Evolutionary conservation across 805 yeast genomes (phyloP).

Genomic region (Cyberlindnera euphorbiiphila): DNA sequence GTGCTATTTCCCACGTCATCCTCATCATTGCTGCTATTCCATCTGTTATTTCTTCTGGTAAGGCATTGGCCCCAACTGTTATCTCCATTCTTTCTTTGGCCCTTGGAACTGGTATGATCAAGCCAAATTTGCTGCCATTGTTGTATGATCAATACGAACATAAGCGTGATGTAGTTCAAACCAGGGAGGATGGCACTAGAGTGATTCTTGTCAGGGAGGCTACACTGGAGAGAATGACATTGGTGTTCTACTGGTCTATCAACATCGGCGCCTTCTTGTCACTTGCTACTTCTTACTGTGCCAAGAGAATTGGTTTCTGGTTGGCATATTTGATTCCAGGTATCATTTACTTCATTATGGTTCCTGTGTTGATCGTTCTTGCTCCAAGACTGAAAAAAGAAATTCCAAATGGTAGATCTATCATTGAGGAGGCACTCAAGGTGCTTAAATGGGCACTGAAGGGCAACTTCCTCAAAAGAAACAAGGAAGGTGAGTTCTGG

Average conservation of each 20-base stretch:
- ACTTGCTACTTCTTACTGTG: conserved; percentile 74
- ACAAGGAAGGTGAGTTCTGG: conserved; percentile 41
- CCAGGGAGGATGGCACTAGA: conserved; percentile 55
- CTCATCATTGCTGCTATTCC: conserved; percentile 71
- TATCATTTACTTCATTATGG: conserved; percentile 50
- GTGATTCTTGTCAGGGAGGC: conserved; percentile 67
- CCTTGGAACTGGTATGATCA: conserved; percentile 77
- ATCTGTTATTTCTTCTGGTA: conserved; percentile 39
- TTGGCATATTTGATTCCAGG: conserved; percentile 73
- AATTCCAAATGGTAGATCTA: conserved; percentile 33
- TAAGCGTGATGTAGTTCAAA: conserved; percentile 54
- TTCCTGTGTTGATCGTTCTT: conserved; percentile 41
- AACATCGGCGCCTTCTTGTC: conserved; percentile 73
- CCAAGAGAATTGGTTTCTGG: conserved; percentile 62
- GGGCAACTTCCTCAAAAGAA: conserved; percentile 42
- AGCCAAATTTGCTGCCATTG: conserved; percentile 64
- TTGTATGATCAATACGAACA: conserved; percentile 73
- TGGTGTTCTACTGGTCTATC: conserved; percentile 72
- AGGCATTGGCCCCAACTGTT: conserved; percentile 61
- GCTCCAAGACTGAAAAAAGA: conserved; percentile 27
- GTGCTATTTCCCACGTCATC: conserved; percentile 58
- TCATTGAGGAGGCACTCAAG: conserved; percentile 40
- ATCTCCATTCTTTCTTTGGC: conserved; percentile 50
- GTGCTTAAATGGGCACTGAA: conserved; percentile 39
- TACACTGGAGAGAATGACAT: conserved; percentile 69